Base-by-base conservation (phyloP, 208 protist species). In the Acanthamoeba triangularis region DNA sequence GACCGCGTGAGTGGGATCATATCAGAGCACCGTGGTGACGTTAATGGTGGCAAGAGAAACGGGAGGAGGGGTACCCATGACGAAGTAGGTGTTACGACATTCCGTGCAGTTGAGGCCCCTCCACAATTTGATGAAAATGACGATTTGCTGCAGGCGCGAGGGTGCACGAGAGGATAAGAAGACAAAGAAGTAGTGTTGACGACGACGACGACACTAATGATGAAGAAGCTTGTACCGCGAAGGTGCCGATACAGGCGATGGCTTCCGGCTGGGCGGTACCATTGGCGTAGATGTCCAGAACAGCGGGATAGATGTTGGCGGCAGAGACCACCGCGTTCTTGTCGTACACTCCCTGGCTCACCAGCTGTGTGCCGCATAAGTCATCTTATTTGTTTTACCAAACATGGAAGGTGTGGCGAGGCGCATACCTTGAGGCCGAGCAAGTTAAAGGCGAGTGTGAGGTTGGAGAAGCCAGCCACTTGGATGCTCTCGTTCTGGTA, bases 401-500 rank as follows among this genome's bases (percentile, higher is more conserved):
- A 16, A 59, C 11, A 59, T 7, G 16, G 56, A 13, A 6, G 20
- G 2, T 3, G 56, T 28, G 20, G 20, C 35, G 13, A 10, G 44
- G 35, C 6, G 56, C 14, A 13, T 63, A 41, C 80, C 80, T 90
- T 90, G 52, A 90, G 80, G 28, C 80, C 80, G 30, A 90, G 80
- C 25, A 90, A n/a, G 80, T 90, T 90, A 52, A 90, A 90, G n/a
- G 80, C 80, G 30, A 65, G 44, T 7, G 23, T 63, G n/a, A 94
- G 65, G 25, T 80, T 37, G 28, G 35, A 13, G 69, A 82, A 94
- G 44, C 90, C 90, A 28, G 90, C 90, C 16, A 80, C 90, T 18
- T 80, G 33, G 20, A 94, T 82, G 35, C 44, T 61, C 41, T 94
- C 90, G 69, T 78, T 94, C 49, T 94, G 90, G 37, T 94, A 94